Evolutionary conservation across 2,329 filamentous ascomycete species (phyloP).

Genomic region (Colletotrichum melonis): DNA sequence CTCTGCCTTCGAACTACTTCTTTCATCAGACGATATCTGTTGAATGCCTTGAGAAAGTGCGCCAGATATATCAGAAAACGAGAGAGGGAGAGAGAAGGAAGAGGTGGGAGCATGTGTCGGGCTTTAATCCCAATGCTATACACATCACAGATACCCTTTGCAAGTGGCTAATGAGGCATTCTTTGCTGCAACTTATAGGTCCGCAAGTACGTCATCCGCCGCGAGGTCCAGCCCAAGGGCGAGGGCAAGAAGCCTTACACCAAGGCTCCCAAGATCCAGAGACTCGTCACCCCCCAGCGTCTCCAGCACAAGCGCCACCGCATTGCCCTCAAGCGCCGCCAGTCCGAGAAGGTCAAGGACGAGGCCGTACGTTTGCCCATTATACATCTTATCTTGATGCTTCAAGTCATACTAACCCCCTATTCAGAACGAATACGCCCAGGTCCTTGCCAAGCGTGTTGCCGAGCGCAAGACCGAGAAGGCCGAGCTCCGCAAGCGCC

Average conservation of each 20-base stretch:
- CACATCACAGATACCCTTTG: slow-evolving; percentile 19
- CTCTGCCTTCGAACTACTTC: slow-evolving; percentile 15
- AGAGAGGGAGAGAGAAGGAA: not conserved
- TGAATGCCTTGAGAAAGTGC: slow-evolving; percentile 37
- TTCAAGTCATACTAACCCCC: slow-evolving; percentile 48
- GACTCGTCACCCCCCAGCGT: slow-evolving; percentile 98
- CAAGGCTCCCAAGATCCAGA: slow-evolving; percentile 99
- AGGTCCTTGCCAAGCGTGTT: slow-evolving; percentile 96
- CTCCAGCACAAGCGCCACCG: slow-evolving; percentile 99
- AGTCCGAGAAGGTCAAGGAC: slow-evolving; percentile 97
- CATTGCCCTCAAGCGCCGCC: slow-evolving; percentile 97
- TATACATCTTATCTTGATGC: not conserved
- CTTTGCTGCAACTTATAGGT: slow-evolving; percentile 67
- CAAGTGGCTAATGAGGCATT: slow-evolving; percentile 47
- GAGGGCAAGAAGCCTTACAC: slow-evolving; percentile 99
- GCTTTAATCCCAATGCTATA: slow-evolving; percentile 22
- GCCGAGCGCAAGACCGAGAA: slow-evolving; percentile 95
- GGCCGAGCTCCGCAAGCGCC: slow-evolving; percentile 94
- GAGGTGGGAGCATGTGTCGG: slow-evolving; percentile 17
- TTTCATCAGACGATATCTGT: slow-evolving; percentile 9
- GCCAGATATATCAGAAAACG: slow-evolving; percentile 4
- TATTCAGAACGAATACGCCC: slow-evolving; percentile 90
- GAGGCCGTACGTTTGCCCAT: slow-evolving; percentile 81
- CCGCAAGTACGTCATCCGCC: slow-evolving; percentile 99
- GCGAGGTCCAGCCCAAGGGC: slow-evolving; percentile 95